Evolutionary conservation across 352 stramenopile species (phyloP), one percentile per base, ranked within the genome.

Genomic region (Ophiocytium majus): DNA sequence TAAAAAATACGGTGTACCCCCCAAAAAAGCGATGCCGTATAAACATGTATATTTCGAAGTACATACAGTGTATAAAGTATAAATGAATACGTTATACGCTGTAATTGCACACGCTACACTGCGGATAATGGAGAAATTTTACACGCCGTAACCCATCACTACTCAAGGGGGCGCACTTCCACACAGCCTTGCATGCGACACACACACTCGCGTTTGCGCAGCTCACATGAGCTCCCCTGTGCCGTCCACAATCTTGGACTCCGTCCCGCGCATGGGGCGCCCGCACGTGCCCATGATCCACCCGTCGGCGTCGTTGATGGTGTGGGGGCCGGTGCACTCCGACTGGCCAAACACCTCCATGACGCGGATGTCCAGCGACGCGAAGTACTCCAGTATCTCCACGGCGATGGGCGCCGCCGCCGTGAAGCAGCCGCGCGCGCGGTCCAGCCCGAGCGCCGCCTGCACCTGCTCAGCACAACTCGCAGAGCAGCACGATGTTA

Each of bases 311-410:
- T 76, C 84, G 85, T 92, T 93, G 79, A 88, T 84, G 28, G 90
- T 90, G 50, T 92, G 89, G 31, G 95, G 94, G 17, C 95, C 95
- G 10, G 92, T 95, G 28, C 89, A 91, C 88, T 98, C 95, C 43
- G 92, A 96, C 90, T 98, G 94, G 1, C 96, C 95, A 85, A 93
- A 93, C 85, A 98, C 92, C 90, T 98, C 96, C 85, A 94, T 95
- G 64, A 99, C 92, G 10, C 94, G 94, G 64, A 98, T 90, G 85
- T 98, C 95, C 33, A 98, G 88, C 31, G 94, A 97, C 79, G 92
- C 93, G 86, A 98, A 98, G 90, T 98, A 98, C 43, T 97, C 91
- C 14, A 98, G 89, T 17, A 97, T 93, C 83, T 88, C 85, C n/a
- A 91, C 88, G 81, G 93, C 93, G 83, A 98, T 97, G 0, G 95